Evolutionary conservation across 148 eudicot species (phyloP), one percentile per base, ranked within the genome.

Genomic region (Heliamphora exappendiculata): DNA sequence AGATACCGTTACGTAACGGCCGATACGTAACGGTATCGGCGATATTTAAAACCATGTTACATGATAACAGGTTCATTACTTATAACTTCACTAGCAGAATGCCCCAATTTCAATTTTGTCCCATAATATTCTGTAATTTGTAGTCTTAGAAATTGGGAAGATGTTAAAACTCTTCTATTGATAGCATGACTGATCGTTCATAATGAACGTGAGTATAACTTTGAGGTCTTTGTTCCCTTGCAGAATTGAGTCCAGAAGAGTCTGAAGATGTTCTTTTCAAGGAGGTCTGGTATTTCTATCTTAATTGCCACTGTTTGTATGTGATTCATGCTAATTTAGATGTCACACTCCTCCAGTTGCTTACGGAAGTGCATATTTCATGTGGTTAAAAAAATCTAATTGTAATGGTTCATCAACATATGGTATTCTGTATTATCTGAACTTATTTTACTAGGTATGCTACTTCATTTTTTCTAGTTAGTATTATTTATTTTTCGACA

Each of bases 261-360:
- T 90, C 98, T 11, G 98, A 92, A 77, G 97, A 94, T 86, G 97
- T 94, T 79, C 97, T 94, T 70, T 94, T 94, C 80, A 94, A 92
- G 79, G 97, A 94, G 98, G 98, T 94, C 31, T 72, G 81, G 42
- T 68, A 22, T 72, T 59, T 73, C 80, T 75, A 41, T 69, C 64
- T 65, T 63, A 26, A 33, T 55, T 20, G 3, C 60, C 54, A 39
- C 4, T 58, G 10, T 13, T 49, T 37, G 26, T 51, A 58, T 22
- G 55, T 7, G 45, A 33, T 29, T 45, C 37, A 29, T 29, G 1
- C 68, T 74, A 26, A 31, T 28, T 62, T 54, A 22, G 7, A 19
- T 74, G 49, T 74, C 34, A 70, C 72, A 1, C 41, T 47, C 33
- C 26, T 64, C 7, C 31, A 22, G 51, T 42, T 22, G 51, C 73